phyloP scores from a whole-genome alignment of 129 eudicot genomes.

The Flaveria robusta region DNA sequence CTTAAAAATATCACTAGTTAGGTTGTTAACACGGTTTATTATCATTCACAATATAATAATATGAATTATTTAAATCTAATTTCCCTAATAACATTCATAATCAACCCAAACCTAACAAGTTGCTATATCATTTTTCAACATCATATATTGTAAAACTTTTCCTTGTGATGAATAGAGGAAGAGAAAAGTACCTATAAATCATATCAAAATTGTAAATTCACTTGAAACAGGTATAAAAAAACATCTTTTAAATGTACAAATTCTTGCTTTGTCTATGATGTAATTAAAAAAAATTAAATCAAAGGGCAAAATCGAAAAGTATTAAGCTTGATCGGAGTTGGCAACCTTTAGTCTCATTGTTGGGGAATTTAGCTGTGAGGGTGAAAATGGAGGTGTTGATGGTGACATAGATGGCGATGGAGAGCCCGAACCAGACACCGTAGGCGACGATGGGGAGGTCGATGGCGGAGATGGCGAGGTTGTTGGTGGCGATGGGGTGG shows the following conservation, averaged over 20 bases:
- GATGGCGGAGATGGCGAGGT: conserved; percentile 35
- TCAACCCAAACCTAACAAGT: too few relatives aligned
- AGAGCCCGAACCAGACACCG: background rate
- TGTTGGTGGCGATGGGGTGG: background rate
- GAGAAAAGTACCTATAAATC: conserved; percentile 3
- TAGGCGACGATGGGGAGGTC: background rate
- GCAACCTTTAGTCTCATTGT: conserved; percentile 56
- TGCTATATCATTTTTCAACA: too few relatives aligned
- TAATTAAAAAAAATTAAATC: conserved; percentile 24
- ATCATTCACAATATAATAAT: too few relatives aligned
- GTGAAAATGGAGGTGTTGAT: conserved; percentile 39
- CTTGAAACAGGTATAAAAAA: conserved; percentile 27
- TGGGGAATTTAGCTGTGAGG: conserved; percentile 62
- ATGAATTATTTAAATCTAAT: too few relatives aligned
- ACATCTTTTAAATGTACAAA: conserved; percentile 40
- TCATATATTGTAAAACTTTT: too few relatives aligned
- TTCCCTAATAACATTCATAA: too few relatives aligned
- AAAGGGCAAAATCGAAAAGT: conserved; percentile 16
- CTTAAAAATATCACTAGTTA: too few relatives aligned
- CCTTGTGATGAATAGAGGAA: background rate
- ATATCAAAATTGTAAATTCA: conserved; percentile 46
- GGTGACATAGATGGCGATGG: conserved; percentile 23
- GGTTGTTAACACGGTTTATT: too few relatives aligned
- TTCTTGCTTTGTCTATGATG: conserved; percentile 39
- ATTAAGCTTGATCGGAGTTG: conserved; percentile 42